Percentiles rank a stretch among this genome's conserved stretches.
These are phyloP conservation scores for Trametes meyenii DNA, from an alignment of 768 basidiomycete genomes.

Conservation along the genomic window DNA sequence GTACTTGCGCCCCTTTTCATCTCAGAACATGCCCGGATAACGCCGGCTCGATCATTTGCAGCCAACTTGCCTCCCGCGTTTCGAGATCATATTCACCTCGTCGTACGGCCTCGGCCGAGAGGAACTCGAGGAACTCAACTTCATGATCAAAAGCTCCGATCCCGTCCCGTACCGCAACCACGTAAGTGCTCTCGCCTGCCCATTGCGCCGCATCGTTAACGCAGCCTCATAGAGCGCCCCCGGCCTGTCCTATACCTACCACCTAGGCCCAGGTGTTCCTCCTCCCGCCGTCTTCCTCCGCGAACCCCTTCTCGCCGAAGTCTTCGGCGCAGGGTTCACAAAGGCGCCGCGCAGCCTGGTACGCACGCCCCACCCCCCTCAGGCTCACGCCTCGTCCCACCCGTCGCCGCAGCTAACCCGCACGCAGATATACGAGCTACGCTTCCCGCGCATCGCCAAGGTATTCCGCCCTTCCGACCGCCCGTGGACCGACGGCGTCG, in stretches of 20 bases:
- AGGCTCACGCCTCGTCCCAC: not conserved
- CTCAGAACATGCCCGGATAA: not conserved
- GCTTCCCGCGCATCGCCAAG: conserved; percentile 82
- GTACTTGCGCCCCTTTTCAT: conserved; percentile 17
- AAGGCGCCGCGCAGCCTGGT: conserved; percentile 64
- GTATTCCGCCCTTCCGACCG: conserved; percentile 63
- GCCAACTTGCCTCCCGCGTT: conserved; percentile 55
- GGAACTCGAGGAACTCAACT: conserved; percentile 74
- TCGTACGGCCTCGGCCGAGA: conserved; percentile 74
- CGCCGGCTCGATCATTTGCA: conserved; percentile 25
- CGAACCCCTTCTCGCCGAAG: conserved; percentile 67
- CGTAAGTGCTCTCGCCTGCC: conserved; percentile 23
- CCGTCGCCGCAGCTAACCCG: not conserved
- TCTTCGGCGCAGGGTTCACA: conserved; percentile 84
- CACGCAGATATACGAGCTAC: conserved; percentile 74
- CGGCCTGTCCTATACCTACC: conserved; percentile 57
- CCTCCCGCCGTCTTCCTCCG: conserved; percentile 60
- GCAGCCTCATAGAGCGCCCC: conserved; percentile 20
- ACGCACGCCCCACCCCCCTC: not conserved
- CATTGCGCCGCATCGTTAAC: not conserved
- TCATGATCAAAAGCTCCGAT: conserved; percentile 54
- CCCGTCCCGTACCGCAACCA: conserved; percentile 35
- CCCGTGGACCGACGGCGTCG: conserved; percentile 59
- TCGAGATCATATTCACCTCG: conserved; percentile 73
- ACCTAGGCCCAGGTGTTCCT: conserved; percentile 48